Evolutionary conservation across 1,284 basidiomycete genomes (phyloP).

Genomic region (Moniliella sp.): DNA sequence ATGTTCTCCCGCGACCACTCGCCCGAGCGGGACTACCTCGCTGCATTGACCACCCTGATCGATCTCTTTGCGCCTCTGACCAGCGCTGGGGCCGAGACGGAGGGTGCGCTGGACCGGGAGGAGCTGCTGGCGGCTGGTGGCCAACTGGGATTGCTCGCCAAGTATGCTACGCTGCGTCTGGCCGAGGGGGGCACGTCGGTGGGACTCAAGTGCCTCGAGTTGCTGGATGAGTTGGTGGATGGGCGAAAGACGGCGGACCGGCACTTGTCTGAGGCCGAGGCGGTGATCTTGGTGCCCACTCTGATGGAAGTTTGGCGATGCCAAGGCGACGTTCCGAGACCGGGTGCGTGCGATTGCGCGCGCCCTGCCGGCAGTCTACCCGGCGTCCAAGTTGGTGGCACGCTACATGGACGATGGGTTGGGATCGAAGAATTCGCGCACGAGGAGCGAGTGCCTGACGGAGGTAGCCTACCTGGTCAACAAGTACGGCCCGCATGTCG

Average conservation of each 20-base stretch:
- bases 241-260: constrained; percentile 53
- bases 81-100: too few relatives aligned
- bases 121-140: constrained; percentile 59
- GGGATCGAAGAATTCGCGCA: constrained; percentile 69
- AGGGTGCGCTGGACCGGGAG: too few relatives aligned
- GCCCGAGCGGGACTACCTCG: constrained; percentile 74
- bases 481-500: constrained; percentile 59
- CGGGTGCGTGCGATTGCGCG: constrained; percentile 38
- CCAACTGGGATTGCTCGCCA: constrained; percentile 80
- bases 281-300: constrained; percentile 67
- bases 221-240: constrained; percentile 55
- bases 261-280: constrained; percentile 69
- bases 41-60: constrained; percentile 52
- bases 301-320: constrained; percentile 43
- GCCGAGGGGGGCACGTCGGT: constrained; percentile 85
- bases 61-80: constrained; percentile 49
- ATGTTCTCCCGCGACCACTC: constrained; percentile 77
- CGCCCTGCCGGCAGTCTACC: constrained; percentile 39
- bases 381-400: constrained; percentile 71
- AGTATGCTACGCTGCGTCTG: constrained; percentile 74
- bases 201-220: constrained; percentile 66
- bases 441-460: constrained; percentile 61
- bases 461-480: constrained; percentile 58
- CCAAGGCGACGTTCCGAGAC: constrained; percentile 35
- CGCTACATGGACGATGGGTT: constrained; percentile 41